A percentile compares a stretch with the other conserved stretches of the same genome.
phyloP scores from a whole-genome alignment of 345 rosid species.

The Cardamine occulta region DNA sequence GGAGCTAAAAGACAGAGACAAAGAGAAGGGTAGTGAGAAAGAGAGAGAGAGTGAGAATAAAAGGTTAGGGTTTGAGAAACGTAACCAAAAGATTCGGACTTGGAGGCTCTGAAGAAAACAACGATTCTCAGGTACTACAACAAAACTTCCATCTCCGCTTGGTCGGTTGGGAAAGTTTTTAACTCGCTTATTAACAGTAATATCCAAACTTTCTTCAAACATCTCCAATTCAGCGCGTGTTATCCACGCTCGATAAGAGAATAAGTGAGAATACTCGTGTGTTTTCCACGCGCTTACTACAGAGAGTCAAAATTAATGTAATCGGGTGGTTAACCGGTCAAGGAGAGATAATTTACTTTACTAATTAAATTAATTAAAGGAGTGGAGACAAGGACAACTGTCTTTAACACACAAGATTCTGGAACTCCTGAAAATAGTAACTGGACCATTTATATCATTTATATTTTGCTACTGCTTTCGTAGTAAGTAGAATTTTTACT shows the following conservation, averaged over 20 bases:
- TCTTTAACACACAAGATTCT: constrained; percentile 28
- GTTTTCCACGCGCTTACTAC: neutral
- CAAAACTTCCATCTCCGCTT: constrained; percentile 31
- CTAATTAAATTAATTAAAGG: constrained; percentile 3
- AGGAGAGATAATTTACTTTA: constrained; percentile 1
- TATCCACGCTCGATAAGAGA: neutral
- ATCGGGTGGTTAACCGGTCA: constrained; percentile 27
- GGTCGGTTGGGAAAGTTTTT: constrained; percentile 32
- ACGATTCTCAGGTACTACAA: constrained; percentile 40
- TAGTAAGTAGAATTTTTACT: constrained; percentile 19
- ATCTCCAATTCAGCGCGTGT: constrained; percentile 10
- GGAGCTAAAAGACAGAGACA: constrained; percentile 10
- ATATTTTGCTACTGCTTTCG: neutral
- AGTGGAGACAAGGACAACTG: constrained; percentile 6
- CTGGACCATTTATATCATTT: constrained; percentile 24
- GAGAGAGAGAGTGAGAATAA: constrained; percentile 29
- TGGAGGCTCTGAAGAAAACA: constrained; percentile 41
- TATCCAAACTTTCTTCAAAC: neutral
- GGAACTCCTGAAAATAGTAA: constrained; percentile 27
- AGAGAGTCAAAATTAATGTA: neutral
- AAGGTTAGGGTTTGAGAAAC: constrained; percentile 37
- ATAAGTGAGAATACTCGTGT: neutral
- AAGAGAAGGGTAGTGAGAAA: neutral
- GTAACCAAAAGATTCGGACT: constrained; percentile 26
- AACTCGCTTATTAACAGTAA: constrained; percentile 37